Evolutionary conservation across 805 yeast species (phyloP).

Genomic region (Myxozyma melibiosi): DNA sequence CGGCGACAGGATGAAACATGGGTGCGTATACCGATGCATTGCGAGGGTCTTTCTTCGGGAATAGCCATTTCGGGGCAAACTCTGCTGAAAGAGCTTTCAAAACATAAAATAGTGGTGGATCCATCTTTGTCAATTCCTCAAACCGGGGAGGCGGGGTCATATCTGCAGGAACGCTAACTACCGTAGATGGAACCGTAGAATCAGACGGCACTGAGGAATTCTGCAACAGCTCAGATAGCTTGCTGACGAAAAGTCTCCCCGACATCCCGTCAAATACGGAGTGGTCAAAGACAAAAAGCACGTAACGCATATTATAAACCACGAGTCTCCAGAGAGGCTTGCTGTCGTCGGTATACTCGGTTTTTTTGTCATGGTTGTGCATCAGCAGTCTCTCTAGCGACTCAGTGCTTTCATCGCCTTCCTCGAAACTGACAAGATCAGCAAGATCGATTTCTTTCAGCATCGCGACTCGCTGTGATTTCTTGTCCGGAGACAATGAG

Average conservation of each 20-base stretch:
- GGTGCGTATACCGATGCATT: constrained; percentile 1
- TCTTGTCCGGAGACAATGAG: not conserved
- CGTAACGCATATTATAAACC: not conserved
- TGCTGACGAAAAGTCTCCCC: constrained; percentile 2
- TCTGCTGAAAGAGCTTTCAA: not conserved
- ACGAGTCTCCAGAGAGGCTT: constrained; percentile 16
- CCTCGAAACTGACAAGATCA: not conserved
- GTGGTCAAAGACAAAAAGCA: constrained; percentile 20
- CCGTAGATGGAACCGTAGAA: not conserved
- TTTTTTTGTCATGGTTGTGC: not conserved
- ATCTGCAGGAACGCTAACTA: not conserved
- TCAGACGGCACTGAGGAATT: not conserved
- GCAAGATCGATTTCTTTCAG: constrained; percentile 13
- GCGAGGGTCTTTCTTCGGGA: not conserved
- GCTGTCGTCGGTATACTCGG: not conserved
- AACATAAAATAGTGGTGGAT: constrained; percentile 2
- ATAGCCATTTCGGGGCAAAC: not conserved
- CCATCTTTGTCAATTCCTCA: too few relatives aligned
- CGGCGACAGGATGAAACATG: constrained; percentile 1
- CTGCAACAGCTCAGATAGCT: not conserved
- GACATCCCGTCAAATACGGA: constrained; percentile 18
- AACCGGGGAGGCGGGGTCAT: constrained; percentile 9
- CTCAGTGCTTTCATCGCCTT: not conserved
- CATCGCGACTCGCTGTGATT: not conserved
- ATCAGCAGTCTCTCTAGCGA: not conserved